These are phyloP conservation scores for Hypoxylon sp. DNA, from an alignment of 2,329 filamentous ascomycete genomes.

Conservation along the genomic window DNA sequence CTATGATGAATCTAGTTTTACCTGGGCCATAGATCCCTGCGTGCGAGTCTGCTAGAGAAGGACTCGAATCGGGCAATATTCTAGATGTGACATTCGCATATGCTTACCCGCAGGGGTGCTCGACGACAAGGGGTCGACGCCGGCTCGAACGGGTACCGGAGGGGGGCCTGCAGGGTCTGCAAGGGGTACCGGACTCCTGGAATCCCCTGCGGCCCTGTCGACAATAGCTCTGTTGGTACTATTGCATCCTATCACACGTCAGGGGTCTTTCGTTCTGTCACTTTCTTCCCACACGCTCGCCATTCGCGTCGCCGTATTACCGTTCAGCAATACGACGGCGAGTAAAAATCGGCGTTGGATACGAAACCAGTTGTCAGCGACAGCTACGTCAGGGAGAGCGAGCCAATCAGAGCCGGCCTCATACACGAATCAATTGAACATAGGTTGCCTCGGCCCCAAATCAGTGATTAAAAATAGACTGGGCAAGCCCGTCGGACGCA, in stretches of 20 bases:
- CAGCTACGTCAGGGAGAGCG: slow-evolving; percentile 4
- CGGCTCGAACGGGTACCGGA: background rate
- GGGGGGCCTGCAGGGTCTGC: slow-evolving; percentile 1
- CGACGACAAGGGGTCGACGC: background rate
- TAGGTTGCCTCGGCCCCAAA: background rate
- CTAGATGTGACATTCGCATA: background rate
- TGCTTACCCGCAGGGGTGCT: slow-evolving; percentile 10
- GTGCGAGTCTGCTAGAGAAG: background rate
- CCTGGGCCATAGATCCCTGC: slow-evolving; percentile 5
- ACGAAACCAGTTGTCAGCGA: background rate
- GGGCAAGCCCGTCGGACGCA: background rate
- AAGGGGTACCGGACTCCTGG: slow-evolving; percentile 30
- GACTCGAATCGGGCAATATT: slow-evolving; percentile 6
- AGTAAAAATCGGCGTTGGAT: background rate
- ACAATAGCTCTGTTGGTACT: background rate
- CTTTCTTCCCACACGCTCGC: background rate
- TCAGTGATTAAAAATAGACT: background rate
- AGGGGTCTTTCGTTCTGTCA: background rate
- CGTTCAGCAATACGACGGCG: background rate
- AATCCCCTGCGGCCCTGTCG: slow-evolving; percentile 7
- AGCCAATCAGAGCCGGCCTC: background rate
- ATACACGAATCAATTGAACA: background rate
- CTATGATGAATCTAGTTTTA: slow-evolving; percentile 1
- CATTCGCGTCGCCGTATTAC: background rate
- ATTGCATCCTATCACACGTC: background rate